Evolutionary conservation across 192 early-diverging fungal genomes (phyloP), one percentile per base, ranked within the genome.

Genomic region (Backusella mclennaniae): DNA sequence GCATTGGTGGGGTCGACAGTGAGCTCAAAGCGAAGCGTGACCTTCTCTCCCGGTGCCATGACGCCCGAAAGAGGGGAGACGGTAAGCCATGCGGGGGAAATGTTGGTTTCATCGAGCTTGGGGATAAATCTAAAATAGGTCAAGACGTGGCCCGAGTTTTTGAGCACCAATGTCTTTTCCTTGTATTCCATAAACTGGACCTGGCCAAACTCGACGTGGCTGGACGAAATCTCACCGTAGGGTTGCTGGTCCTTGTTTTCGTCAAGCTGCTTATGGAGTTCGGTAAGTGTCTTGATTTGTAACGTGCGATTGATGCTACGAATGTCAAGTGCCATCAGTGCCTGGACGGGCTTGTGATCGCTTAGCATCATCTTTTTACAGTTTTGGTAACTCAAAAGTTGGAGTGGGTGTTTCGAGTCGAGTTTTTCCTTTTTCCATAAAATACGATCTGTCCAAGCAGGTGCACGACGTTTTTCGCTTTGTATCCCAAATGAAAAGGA

Each of bases 381-480:
- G 26, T 86, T 87, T 17, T 69, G 69, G 76, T 95, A 95, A 66
- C 77, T 84, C 5, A 84, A 31, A n/a, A 82, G 74, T 15, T 81
- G 75, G 8, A 90, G 79, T 35, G 56, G 38, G 7, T 70, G 88
- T 9, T 67, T 36, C 1, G 49, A 15, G 0, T 52, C 42, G 26
- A n/a, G 15, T 35, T 73, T 42, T 19, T 69, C 38, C 56, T 75
- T 93, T 76, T 90, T 90, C 94, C 94, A 98, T 49, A 98, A 83
- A 31, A 99, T 91, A 36, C 98, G 91, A 78, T 99, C 98, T 75
- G 95, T 97, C 90, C 96, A 99, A 1, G 95, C 91, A 17, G 98
- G 98, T 4, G 91, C 83, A 35, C 98, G 87, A 21, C 85, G 85
- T 76, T 96, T 96, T 76, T 93, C 93, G 67, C 90, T 87, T 53